These are phyloP conservation scores for Licmophora abbreviata DNA, from an alignment of 108 stramenopile genomes.

Conservation along the genomic window DNA sequence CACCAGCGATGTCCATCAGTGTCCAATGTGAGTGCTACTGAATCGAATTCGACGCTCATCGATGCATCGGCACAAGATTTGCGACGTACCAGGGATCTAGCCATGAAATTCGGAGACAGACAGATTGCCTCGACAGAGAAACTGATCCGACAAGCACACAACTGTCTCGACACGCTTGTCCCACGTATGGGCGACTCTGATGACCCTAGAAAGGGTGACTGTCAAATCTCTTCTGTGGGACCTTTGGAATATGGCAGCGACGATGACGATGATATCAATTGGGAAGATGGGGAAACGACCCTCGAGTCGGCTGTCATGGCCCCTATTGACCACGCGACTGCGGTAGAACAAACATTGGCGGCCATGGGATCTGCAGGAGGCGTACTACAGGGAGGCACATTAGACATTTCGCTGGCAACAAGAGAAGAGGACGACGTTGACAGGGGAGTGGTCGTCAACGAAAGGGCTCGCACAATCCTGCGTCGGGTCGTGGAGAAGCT, in stretches of 20 bases:
- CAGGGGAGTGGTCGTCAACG: constrained; percentile 1
- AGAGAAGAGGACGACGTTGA: background rate
- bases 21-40: too few species aligned
- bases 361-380: constrained; percentile 25
- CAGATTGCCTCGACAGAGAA: constrained; percentile 16
- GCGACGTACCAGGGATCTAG: constrained; percentile 26
- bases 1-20: background rate
- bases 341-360: constrained; percentile 34
- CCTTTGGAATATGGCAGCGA: constrained; percentile 8
- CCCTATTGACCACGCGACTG: constrained; percentile 16
- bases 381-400: constrained; percentile 12
- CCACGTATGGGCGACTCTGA: constrained; percentile 21
- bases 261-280: constrained; percentile 29
- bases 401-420: constrained; percentile 23
- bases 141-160: constrained; percentile 14
- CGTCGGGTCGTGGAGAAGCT: constrained; percentile 8
- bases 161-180: constrained; percentile 30
- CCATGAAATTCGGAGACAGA: constrained; percentile 16
- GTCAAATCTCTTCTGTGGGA: background rate
- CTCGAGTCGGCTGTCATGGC: too few species aligned
- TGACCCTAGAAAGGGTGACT: constrained; percentile 5
- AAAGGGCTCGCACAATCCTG: constrained; percentile 5
- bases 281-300: constrained; percentile 30
- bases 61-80: background rate
- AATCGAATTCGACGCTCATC: too few species aligned